phyloP scores from a whole-genome alignment of 2,329 filamentous ascomycete species.

The Kalaharituber pfeilii region DNA sequence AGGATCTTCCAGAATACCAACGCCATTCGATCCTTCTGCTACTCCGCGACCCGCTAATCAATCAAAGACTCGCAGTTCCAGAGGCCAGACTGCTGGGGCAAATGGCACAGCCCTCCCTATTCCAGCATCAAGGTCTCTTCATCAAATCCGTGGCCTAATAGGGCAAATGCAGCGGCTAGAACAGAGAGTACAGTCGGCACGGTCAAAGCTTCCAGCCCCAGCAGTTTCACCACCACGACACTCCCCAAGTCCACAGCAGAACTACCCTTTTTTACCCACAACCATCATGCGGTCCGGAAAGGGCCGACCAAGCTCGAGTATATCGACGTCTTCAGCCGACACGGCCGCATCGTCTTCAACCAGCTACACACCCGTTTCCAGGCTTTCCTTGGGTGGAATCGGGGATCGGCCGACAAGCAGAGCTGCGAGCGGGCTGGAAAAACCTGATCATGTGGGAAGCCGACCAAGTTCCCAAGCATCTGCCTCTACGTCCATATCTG shows the following conservation, averaged over 20 bases:
- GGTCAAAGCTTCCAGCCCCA: constrained; percentile 78
- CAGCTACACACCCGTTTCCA: constrained; percentile 8
- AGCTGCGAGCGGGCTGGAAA: background rate
- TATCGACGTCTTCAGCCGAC: constrained; percentile 15
- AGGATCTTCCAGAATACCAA: constrained; percentile 38
- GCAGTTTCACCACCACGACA: constrained; percentile 57
- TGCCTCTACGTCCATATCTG: constrained; percentile 10
- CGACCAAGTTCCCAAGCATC: constrained; percentile 6
- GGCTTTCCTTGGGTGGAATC: constrained; percentile 7
- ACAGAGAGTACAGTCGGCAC: constrained; percentile 74
- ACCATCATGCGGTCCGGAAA: constrained; percentile 15
- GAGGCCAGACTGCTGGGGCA: constrained; percentile 40
- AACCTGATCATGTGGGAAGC: background rate
- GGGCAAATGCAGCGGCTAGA: constrained; percentile 96
- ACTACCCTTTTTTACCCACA: constrained; percentile 10
- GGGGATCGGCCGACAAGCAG: constrained; percentile 6
- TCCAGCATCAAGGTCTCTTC: constrained; percentile 52
- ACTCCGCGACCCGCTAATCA: constrained; percentile 37
- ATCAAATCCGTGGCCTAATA: constrained; percentile 82
- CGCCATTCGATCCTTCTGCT: constrained; percentile 32
- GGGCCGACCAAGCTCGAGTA: constrained; percentile 18
- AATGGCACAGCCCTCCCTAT: constrained; percentile 32
- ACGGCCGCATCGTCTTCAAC: constrained; percentile 9
- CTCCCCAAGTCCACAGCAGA: constrained; percentile 46
- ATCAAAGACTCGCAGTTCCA: constrained; percentile 34